A percentile compares a stretch with the other conserved stretches of the same genome.
These are phyloP conservation scores for Pseudoturritis turrita DNA, from an alignment of 345 rosid species.

Conservation along the genomic window DNA sequence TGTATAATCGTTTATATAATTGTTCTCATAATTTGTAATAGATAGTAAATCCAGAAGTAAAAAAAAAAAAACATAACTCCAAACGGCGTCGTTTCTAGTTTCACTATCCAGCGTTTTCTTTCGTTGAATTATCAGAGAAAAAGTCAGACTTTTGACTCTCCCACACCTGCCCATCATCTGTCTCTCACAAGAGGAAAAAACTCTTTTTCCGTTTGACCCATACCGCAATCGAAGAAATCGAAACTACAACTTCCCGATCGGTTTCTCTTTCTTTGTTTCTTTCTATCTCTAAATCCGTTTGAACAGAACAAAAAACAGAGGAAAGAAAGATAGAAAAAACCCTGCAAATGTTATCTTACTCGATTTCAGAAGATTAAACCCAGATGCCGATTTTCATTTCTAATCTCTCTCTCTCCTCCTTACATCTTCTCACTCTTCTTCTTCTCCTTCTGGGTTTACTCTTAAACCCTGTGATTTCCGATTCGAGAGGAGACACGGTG, in stretches of 20 bases:
- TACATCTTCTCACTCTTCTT: background rate
- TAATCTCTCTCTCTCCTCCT: background rate
- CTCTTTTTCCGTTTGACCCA: conserved; percentile 13
- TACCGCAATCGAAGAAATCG: background rate
- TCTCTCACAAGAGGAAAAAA: background rate
- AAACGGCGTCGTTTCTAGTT: background rate
- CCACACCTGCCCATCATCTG: background rate
- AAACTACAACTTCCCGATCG: background rate
- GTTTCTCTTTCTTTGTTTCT: background rate
- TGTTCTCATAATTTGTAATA: no score
- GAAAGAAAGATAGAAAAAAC: conserved; percentile 1
- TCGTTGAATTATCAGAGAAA: no score
- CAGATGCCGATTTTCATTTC: conserved; percentile 11
- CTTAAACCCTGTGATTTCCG: conserved; percentile 40
- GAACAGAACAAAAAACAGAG: background rate
- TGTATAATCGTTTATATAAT: no score
- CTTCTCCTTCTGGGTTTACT: conserved; percentile 18
- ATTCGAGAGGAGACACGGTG: conserved; percentile 63
- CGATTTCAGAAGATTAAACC: background rate
- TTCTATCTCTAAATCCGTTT: background rate
- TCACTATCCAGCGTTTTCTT: no score
- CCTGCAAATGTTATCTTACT: conserved; percentile 11
- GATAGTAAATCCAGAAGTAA: no score
- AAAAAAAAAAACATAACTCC: background rate
- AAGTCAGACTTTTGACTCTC: no score